Evolutionary conservation across 306 rosid species (phyloP).

Genomic region (Pueraria montana): DNA sequence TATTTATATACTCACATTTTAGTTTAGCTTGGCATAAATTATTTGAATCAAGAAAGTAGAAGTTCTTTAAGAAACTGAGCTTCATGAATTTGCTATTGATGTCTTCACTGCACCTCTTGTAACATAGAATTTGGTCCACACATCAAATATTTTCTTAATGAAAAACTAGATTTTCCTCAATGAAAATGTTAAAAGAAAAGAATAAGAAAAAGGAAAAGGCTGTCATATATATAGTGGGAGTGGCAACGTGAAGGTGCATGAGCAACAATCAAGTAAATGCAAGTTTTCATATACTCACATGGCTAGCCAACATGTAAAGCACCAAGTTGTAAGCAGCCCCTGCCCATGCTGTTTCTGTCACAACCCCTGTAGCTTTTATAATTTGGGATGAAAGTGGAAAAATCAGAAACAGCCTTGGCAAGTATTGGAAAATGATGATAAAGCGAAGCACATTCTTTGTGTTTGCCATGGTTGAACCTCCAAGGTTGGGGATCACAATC

Average conservation of each 20-base stretch:
- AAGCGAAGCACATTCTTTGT: conserved; percentile 86
- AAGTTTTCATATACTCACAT: conserved; percentile 66
- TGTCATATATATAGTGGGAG: background rate
- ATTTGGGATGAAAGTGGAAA: conserved; percentile 93
- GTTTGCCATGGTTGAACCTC: conserved; percentile 86
- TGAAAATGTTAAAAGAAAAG: background rate
- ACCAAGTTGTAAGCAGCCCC: conserved; percentile 98
- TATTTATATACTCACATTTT: no score
- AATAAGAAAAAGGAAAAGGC: background rate
- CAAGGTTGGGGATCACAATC: conserved; percentile 82
- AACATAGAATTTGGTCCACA: conserved; percentile 14
- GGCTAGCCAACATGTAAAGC: conserved; percentile 97
- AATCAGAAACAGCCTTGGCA: conserved; percentile 83
- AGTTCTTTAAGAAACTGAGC: conserved; percentile 14
- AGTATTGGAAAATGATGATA: conserved; percentile 80
- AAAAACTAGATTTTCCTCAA: background rate
- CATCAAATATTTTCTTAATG: background rate
- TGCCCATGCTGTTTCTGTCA: conserved; percentile 97
- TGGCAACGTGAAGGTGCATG: background rate
- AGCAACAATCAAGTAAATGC: conserved; percentile 23
- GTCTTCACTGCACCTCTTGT: background rate
- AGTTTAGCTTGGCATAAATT: conserved; percentile 8
- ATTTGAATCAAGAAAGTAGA: background rate
- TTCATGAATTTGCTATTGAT: background rate
- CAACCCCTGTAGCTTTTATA: conserved; percentile 84